Base-by-base conservation (phyloP, 2,329 filamentous ascomycete species). In the Ceratocystis destructans region DNA sequence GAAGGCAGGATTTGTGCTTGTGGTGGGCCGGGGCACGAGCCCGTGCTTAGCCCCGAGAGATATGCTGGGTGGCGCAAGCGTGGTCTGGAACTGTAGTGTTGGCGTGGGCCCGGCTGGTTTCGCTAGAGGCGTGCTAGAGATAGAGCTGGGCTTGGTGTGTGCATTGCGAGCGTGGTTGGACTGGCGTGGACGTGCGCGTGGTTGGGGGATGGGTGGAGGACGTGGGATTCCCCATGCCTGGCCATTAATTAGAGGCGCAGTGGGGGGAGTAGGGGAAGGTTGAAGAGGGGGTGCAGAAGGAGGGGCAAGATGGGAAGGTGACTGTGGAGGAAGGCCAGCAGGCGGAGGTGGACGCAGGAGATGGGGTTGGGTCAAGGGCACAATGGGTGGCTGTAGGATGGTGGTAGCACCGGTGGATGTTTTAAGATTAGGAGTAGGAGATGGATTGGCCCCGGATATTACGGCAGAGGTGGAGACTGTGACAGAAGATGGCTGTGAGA, bases 191-290 rank as follows among this genome's bases (percentile, higher is more conserved):
- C 55, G 63, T n/a, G 66, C 17, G n/a, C 62, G 62, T n/a, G 65
- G 31, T 33, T 31, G 28, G 17, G 31, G 15, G n/a, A 55, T 25
- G 25, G 63, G 31, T 2, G 63, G 46, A 22, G 66, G 66, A 2
- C 66, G 55, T 12, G 66, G 66, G 1, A 67, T 20, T 7, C 66
- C 66, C 66, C 66, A 67, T 31, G 66, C 63, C 59, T 65, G 64
- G 37, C 59, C 62, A n/a, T 61, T 62, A 25, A 67, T 67, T 1
- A 57, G 44, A 12, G 63, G 63, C 12, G 63, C 63, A 2, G 37
- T 57, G 48, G 50, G 50, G 5, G 33, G 8, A 20, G 50, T 17
- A 17, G 31, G 8, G 28, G 61, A 20, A 5, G n/a, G 61, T 1
- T 20, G 37, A n/a, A 31, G 61, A 46, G 20, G 61, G 10, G 61